A percentile compares a stretch with the other conserved stretches of the same genome.
Conservation (phyloP, 805 yeast genomes). For the Groenewaldozyma salmanticensis region DNA sequence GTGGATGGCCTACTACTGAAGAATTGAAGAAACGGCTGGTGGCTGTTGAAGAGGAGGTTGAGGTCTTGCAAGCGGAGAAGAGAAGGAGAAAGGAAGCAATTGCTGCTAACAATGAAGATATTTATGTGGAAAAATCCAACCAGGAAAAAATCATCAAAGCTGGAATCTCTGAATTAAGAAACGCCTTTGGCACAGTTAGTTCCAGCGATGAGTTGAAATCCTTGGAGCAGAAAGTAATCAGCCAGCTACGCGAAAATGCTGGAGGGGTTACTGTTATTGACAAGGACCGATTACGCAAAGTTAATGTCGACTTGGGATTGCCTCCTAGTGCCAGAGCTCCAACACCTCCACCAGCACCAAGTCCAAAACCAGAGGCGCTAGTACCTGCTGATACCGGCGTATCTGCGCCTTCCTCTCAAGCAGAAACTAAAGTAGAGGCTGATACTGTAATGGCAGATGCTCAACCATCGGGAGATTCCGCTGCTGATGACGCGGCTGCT, state of each 20-base stretch:
- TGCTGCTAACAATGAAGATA: background rate
- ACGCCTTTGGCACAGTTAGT: background rate
- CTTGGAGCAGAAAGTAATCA: background rate
- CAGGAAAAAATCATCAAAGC: no score
- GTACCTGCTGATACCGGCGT: background rate
- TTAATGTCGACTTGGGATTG: background rate
- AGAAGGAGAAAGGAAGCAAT: background rate
- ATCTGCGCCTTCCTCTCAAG: no score
- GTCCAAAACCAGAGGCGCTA: background rate
- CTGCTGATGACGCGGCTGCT: no score
- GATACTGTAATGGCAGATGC: no score
- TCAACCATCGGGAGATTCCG: no score
- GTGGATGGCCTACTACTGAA: background rate
- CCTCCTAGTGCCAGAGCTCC: background rate
- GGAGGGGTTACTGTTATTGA: background rate
- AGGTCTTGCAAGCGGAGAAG: background rate
- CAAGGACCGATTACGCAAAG: background rate
- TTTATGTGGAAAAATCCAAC: no score
- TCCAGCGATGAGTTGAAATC: background rate
- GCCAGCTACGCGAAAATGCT: background rate
- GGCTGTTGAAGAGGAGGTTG: background rate
- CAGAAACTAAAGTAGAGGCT: no score
- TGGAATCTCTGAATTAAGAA: background rate
- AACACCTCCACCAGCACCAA: background rate
- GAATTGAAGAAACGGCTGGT: background rate